Conservation (phyloP, 2,329 filamentous ascomycete species). For the Decorospora gaudefroyi region DNA sequence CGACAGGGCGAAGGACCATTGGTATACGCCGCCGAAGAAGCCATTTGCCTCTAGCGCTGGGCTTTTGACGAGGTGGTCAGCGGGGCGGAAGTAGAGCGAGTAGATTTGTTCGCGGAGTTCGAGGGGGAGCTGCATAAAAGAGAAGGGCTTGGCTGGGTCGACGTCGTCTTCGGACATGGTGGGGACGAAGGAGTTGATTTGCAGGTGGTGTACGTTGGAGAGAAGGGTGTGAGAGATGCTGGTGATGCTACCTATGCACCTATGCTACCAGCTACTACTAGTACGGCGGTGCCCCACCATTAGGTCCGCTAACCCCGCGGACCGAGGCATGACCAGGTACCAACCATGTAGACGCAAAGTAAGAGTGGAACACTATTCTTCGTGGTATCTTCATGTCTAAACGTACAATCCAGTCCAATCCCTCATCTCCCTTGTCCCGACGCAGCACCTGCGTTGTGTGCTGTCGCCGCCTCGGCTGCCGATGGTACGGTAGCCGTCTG, state of each 20-base stretch:
- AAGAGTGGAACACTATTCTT: conserved; percentile 12
- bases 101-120: conserved; percentile 44
- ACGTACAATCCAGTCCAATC: too few relatives aligned
- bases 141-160: conserved; percentile 19
- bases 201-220: too few relatives aligned
- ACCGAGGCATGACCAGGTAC: conserved; percentile 21
- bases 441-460: conserved; percentile 19
- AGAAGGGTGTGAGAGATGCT: too few relatives aligned
- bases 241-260: too few relatives aligned
- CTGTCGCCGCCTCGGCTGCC: conserved; percentile 25
- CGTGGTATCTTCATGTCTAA: background rate
- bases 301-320: conserved; percentile 11
- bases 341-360: too few relatives aligned
- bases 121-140: conserved; percentile 37
- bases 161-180: background rate
- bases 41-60: conserved; percentile 17
- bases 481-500: conserved; percentile 20
- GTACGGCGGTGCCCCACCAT: conserved; percentile 5
- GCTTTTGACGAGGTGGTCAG: conserved; percentile 22
- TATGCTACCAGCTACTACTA: too few relatives aligned
- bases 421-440: conserved; percentile 19
- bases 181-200: too few relatives aligned
- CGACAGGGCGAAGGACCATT: conserved; percentile 49
- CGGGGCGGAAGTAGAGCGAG: conserved; percentile 36
- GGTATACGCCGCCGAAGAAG: conserved; percentile 33